Evolutionary conservation across 441 rosid genomes (phyloP).

Genomic region (Biscutella auriculata): DNA sequence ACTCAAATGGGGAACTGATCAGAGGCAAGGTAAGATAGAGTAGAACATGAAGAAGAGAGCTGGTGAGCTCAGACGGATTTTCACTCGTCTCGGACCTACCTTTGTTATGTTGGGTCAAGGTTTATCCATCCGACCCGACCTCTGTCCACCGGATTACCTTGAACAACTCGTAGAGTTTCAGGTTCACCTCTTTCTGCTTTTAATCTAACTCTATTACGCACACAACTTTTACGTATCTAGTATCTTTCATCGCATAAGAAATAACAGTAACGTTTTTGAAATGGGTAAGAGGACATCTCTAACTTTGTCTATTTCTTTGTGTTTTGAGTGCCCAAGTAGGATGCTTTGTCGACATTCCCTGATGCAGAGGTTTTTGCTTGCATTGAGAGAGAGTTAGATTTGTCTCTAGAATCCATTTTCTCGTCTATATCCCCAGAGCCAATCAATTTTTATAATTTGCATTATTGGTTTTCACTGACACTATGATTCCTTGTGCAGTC

Average conservation of each 20-base stretch:
- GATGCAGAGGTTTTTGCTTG: constrained; percentile 80
- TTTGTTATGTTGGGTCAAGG: constrained; percentile 94
- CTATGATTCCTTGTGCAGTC: no score
- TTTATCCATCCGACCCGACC: constrained; percentile 82
- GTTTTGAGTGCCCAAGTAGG: constrained; percentile 36
- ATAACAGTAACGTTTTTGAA: neutral
- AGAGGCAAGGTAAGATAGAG: constrained; percentile 47
- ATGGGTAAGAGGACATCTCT: neutral
- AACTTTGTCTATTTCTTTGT: constrained; percentile 1
- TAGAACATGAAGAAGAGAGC: constrained; percentile 65
- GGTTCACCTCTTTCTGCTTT: constrained; percentile 29
- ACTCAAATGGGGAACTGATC: constrained; percentile 49
- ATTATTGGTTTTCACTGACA: no score
- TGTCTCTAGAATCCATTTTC: constrained; percentile 58
- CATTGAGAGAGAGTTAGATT: constrained; percentile 77
- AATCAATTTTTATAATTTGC: no score
- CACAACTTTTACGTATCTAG: neutral
- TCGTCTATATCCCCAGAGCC: constrained; percentile 68
- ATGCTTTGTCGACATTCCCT: constrained; percentile 85
- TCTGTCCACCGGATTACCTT: constrained; percentile 87
- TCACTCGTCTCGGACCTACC: constrained; percentile 84
- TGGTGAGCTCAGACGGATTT: constrained; percentile 42
- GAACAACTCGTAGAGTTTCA: constrained; percentile 90
- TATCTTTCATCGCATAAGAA: neutral
- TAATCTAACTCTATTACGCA: neutral